Evolutionary conservation across 2,329 filamentous ascomycete genomes (phyloP), one percentile per base, ranked within the genome.

Genomic region (Dactylella cylindrospora): DNA sequence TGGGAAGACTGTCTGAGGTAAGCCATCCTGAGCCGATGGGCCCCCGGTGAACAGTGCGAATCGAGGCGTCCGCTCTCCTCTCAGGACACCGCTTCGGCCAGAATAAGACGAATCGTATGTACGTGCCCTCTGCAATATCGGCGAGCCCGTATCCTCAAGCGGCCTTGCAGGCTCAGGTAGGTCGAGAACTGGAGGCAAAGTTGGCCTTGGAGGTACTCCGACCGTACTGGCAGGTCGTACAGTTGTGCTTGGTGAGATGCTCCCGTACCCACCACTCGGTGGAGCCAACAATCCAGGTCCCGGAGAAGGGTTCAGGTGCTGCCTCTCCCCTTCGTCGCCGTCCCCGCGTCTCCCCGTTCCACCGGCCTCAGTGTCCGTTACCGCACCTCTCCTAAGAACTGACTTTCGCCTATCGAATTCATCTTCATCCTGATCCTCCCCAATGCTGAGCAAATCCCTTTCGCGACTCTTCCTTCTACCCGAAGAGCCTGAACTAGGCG

Each of bases 131-230:
- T 31, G 41, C 15, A 62, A 22, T 8, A 40, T 43, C 13, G 43
- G n/a, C 1, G 47, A 38, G 8, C 8, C 15, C 25, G 7, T 49
- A 9, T 55, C 50, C n/a, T 57, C 59, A 2, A 64, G 10, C 8
- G 59, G 59, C 6, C 51, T 33, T 5, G 51, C 50, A n/a, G 59
- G 59, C n/a, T 36, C 59, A 3, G 54, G 49, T 6, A 55, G 52
- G 25, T 64, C 52, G 20, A 55, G 38, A 3, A 20, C 32, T 15
- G 52, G 60, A 13, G 38, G 40, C 17, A 64, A 29, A 8, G 60
- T 46, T 17, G 62, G 65, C 3, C 64, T 29, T 13, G 19, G 29
- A 5, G 64, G 38, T 25, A 44, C 31, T 35, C 32, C 6, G 31
- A 45, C 17, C 32, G 32, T 28, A 46, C 29, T 43, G 28, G 40